phyloP scores from a whole-genome alignment of 2,329 filamentous ascomycete species.

The Aspergillus tubingensis region DNA sequence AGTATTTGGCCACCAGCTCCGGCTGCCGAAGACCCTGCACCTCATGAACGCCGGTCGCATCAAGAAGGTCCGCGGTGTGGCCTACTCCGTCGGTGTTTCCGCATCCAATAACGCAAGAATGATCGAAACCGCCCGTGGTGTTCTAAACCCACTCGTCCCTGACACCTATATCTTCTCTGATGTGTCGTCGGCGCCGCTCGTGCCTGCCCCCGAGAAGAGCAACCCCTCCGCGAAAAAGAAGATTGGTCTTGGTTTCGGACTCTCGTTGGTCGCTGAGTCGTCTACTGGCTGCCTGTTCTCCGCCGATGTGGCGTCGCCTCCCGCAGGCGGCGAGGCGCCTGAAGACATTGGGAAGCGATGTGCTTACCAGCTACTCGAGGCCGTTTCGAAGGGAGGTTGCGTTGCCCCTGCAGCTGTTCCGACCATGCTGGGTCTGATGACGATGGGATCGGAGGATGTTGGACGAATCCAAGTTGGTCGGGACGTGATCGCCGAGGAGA shows the following conservation, averaged over 20 bases:
- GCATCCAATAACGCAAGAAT: constrained; percentile 92
- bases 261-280: constrained; percentile 91
- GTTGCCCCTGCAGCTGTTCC: constrained; percentile 70
- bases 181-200: constrained; percentile 60
- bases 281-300: constrained; percentile 84
- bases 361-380: constrained; percentile 85
- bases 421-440: constrained; percentile 85
- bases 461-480: constrained; percentile 79
- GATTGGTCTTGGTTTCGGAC: constrained; percentile 86
- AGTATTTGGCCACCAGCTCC: constrained; percentile 88
- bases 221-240: constrained; percentile 56
- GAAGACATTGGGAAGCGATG: constrained; percentile 89
- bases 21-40: constrained; percentile 91
- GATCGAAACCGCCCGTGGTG: constrained; percentile 85
- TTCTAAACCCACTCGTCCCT: constrained; percentile 80
- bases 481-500: constrained; percentile 78
- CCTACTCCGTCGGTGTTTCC: constrained; percentile 88
- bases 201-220: constrained; percentile 70
- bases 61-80: constrained; percentile 86
- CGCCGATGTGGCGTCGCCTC: constrained; percentile 74
- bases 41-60: constrained; percentile 80
- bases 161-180: constrained; percentile 88
- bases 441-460: constrained; percentile 96
- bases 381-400: constrained; percentile 79
- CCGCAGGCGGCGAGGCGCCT: constrained; percentile 76